A percentile compares a stretch with the other conserved stretches of the same genome.
phyloP scores from a whole-genome alignment of 331 rosid genomes.

The Quercus tomentella region DNA sequence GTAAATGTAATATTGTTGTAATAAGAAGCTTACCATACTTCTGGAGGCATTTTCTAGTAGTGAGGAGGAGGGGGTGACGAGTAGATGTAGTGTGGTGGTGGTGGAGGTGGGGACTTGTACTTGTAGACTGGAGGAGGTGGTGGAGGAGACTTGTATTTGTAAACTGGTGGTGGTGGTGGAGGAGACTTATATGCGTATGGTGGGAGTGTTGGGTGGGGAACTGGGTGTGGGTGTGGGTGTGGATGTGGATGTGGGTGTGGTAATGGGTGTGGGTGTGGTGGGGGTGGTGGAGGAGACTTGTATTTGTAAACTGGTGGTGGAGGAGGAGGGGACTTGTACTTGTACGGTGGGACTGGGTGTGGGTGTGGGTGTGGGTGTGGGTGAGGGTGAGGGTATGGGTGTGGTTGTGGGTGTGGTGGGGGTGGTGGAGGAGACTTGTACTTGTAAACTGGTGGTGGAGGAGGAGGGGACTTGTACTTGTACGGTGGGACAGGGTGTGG shows the following conservation, averaged over 20 bases:
- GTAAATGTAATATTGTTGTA: background rate
- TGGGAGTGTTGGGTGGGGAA: slow-evolving; percentile 1
- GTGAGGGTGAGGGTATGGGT: no score
- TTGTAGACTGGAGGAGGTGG: background rate
- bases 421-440: background rate
- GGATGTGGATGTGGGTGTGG: no score
- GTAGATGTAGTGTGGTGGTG: slow-evolving; percentile 37
- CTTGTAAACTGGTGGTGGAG: background rate
- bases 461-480: no score
- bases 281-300: no score
- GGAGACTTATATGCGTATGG: slow-evolving; percentile 28
- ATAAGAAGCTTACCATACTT: slow-evolving; percentile 36
- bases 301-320: no score
- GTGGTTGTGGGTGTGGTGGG: no score
- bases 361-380: no score
- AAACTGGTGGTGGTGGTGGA: slow-evolving; percentile 5
- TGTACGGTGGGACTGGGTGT: no score
- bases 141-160: slow-evolving; percentile 27
- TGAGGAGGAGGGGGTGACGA: slow-evolving; percentile 75
- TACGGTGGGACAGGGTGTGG: no score
- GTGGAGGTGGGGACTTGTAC: background rate
- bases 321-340: no score
- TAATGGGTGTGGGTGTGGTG: background rate
- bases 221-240: no score
- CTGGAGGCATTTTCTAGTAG: slow-evolving; percentile 38